These are phyloP conservation scores for Phialophora chinensis DNA, from an alignment of 2,329 filamentous ascomycete species.

Conservation along the genomic window DNA sequence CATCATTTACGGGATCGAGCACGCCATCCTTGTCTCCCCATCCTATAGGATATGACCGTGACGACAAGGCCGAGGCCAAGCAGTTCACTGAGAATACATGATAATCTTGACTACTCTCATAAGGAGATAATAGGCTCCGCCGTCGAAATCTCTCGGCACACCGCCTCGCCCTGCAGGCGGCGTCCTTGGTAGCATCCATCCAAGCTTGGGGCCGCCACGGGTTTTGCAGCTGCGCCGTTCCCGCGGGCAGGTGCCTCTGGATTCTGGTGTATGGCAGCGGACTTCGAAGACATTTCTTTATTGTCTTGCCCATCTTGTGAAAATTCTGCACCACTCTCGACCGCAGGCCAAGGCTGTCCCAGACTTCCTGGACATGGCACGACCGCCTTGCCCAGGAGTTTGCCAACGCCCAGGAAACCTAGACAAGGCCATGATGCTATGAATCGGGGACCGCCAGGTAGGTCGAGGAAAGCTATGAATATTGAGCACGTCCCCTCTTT, in stretches of 20 bases:
- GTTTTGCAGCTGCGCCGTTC: not conserved
- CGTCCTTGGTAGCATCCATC: not conserved
- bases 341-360: not conserved
- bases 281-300: not conserved
- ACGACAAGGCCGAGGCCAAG: constrained; percentile 12
- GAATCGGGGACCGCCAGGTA: not conserved
- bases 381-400: not conserved
- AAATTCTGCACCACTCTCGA: not conserved
- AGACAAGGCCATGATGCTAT: not conserved
- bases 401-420: not conserved
- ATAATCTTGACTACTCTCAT: not conserved
- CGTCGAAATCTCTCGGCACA: not conserved
- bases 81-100: not conserved
- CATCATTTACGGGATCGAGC: constrained; percentile 9
- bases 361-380: constrained; percentile 2
- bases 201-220: not conserved
- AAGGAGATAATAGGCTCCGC: not conserved
- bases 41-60: not conserved
- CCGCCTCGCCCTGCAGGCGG: not conserved
- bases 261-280: not conserved
- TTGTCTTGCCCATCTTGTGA: not conserved
- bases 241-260: not conserved
- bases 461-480: constrained; percentile 1
- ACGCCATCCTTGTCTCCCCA: constrained; percentile 4
- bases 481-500: not conserved